These are phyloP conservation scores for Fusarium sp. DNA, from an alignment of 2,329 filamentous ascomycete genomes.

Conservation along the genomic window DNA sequence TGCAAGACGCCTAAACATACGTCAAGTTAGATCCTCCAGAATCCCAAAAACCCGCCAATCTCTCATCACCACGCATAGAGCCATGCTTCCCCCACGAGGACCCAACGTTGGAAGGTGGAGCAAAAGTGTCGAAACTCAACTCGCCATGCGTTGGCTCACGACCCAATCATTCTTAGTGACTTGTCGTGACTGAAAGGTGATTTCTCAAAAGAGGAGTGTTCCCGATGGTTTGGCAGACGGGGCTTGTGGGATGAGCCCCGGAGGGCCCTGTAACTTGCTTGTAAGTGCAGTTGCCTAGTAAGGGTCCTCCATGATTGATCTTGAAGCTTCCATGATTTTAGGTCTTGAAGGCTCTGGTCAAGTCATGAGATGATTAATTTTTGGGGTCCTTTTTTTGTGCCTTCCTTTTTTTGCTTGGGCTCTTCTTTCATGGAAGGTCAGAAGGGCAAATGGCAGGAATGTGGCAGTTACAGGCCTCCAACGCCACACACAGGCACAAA, in stretches of 20 bases:
- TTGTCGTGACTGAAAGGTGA: conserved; percentile 8
- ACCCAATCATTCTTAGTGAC: conserved; percentile 32
- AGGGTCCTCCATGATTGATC: conserved; percentile 5
- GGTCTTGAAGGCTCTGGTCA: neutral
- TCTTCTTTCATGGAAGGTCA: neutral
- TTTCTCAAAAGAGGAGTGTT: conserved; percentile 2
- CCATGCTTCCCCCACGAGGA: conserved; percentile 27
- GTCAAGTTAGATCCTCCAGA: conserved; percentile 7
- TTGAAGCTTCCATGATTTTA: neutral
- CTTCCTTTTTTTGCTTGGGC: neutral
- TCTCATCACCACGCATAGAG: conserved; percentile 22
- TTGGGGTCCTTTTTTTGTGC: neutral
- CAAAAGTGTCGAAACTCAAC: conserved; percentile 28
- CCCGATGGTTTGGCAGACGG: conserved; percentile 18
- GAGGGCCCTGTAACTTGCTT: conserved; percentile 13
- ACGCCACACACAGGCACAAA: too few species aligned
- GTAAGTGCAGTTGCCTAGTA: neutral
- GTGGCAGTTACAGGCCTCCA: neutral
- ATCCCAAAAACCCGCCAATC: conserved; percentile 28
- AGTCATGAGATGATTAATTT: neutral
- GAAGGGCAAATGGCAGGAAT: neutral
- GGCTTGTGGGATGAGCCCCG: conserved; percentile 29
- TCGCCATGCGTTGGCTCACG: conserved; percentile 32
- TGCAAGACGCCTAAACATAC: neutral
- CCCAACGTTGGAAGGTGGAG: conserved; percentile 1